Evolutionary conservation across 2,329 filamentous ascomycete species (phyloP).

Genomic region (Eurotiales sp.): DNA sequence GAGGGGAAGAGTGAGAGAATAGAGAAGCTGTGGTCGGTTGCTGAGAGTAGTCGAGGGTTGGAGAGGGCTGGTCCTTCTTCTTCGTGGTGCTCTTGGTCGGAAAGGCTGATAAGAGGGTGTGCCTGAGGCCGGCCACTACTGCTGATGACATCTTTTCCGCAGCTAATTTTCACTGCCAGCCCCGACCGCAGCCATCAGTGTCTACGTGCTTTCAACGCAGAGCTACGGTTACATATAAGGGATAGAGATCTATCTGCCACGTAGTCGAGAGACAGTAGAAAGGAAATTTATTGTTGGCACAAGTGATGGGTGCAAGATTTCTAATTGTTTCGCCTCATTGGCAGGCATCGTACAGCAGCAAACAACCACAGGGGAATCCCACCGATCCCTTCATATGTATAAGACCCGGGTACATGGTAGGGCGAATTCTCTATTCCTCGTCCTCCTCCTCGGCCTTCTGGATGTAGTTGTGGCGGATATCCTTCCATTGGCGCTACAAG

Average conservation of each 20-base stretch:
- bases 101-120: not conserved
- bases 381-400: conserved; percentile 17
- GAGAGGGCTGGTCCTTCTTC: not conserved
- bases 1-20: not conserved
- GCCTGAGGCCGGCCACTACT: not conserved
- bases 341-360: conserved; percentile 9
- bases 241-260: too few species aligned
- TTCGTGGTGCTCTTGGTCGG: not conserved
- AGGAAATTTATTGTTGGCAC: conserved; percentile 8
- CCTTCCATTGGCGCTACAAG: conserved; percentile 95
- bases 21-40: not conserved
- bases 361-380: conserved; percentile 7
- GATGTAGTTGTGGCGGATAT: conserved; percentile 89
- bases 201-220: too few species aligned
- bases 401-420: not conserved
- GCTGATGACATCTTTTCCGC: conserved; percentile 11
- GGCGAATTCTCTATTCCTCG: conserved; percentile 31
- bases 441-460: conserved; percentile 66
- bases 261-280: not conserved
- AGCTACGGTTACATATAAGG: too few species aligned
- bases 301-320: conserved; percentile 8
- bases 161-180: too few species aligned
- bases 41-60: not conserved
- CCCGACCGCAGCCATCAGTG: too few species aligned
- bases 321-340: conserved; percentile 8